These are phyloP conservation scores for Austroboletus novae-zelandiae DNA, from an alignment of 1,284 basidiomycete genomes.

Conservation along the genomic window DNA sequence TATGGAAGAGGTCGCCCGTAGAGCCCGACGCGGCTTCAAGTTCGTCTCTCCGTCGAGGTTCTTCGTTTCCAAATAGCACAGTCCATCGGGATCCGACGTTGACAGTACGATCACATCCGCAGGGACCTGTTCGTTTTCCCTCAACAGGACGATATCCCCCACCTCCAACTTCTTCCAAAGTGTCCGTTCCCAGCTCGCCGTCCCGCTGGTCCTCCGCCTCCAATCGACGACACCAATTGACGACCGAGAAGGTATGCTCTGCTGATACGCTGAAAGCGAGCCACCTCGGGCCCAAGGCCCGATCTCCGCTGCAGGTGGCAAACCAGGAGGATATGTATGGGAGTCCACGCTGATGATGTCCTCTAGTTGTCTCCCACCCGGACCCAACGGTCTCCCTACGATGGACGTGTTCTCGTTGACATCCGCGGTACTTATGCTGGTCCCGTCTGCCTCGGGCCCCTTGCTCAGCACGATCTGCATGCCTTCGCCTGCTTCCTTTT, in stretches of 20 bases:
- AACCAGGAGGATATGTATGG: slow-evolving; percentile 59
- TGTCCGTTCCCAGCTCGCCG: slow-evolving; percentile 90
- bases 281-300: slow-evolving; percentile 17
- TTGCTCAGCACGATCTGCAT: slow-evolving; percentile 65
- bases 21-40: slow-evolving; percentile 80
- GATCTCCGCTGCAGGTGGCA: slow-evolving; percentile 19
- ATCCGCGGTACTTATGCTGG: slow-evolving; percentile 40
- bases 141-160: slow-evolving; percentile 89
- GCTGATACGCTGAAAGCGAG: slow-evolving; percentile 49
- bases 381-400: slow-evolving; percentile 28
- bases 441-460: slow-evolving; percentile 38
- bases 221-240: slow-evolving; percentile 79
- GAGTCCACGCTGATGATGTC: slow-evolving; percentile 58
- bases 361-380: slow-evolving; percentile 51
- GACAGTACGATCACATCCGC: slow-evolving; percentile 92
- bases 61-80: slow-evolving; percentile 93
- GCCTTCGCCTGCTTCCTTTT: slow-evolving; percentile 72
- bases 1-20: slow-evolving; percentile 77
- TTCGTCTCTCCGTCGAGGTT: slow-evolving; percentile 98
- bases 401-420: slow-evolving; percentile 44
- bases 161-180: slow-evolving; percentile 99
- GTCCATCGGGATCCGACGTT: slow-evolving; percentile 79
- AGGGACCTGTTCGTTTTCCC: slow-evolving; percentile 94
- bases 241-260: slow-evolving; percentile 52
- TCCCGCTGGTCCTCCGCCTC: slow-evolving; percentile 63